Percentiles rank a stretch among this genome's conserved stretches.
Evolutionary conservation across 2,329 filamentous ascomycete species (phyloP).

Genomic region (Plectosphaerella cucumerina): DNA sequence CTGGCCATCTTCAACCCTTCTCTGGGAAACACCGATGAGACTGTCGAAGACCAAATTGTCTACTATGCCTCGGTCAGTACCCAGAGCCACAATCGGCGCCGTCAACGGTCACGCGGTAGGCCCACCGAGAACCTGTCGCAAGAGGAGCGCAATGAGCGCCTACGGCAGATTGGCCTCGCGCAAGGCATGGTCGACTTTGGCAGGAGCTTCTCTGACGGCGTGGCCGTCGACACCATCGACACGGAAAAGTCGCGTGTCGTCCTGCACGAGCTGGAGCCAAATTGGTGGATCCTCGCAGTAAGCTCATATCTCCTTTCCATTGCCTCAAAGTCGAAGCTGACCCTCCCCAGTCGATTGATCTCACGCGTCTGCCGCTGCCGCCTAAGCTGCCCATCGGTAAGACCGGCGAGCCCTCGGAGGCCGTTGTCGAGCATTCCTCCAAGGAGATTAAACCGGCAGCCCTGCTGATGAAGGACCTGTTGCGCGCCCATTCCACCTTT

Average conservation of each 20-base stretch:
- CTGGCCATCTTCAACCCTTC: constrained; percentile 93
- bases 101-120: constrained; percentile 33
- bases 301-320: constrained; percentile 25
- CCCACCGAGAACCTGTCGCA: constrained; percentile 42
- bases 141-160: constrained; percentile 76
- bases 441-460: constrained; percentile 82
- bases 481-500: constrained; percentile 79
- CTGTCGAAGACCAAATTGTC: constrained; percentile 76
- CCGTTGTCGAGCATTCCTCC: constrained; percentile 73
- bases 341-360: constrained; percentile 63
- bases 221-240: constrained; percentile 78
- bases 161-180: constrained; percentile 90
- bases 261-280: constrained; percentile 78
- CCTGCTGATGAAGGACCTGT: constrained; percentile 74
- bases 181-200: constrained; percentile 96
- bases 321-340: not conserved
- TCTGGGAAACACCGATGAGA: constrained; percentile 56
- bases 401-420: constrained; percentile 33
- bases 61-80: constrained; percentile 74
- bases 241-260: constrained; percentile 85
- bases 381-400: constrained; percentile 41
- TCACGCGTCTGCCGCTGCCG: constrained; percentile 68
- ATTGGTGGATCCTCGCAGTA: constrained; percentile 95
- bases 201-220: constrained; percentile 76
- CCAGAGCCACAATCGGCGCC: constrained; percentile 31